A percentile compares a stretch with the other conserved stretches of the same genome.
Conservation (phyloP, 1,284 basidiomycete species). For the Naganishia sp. region DNA sequence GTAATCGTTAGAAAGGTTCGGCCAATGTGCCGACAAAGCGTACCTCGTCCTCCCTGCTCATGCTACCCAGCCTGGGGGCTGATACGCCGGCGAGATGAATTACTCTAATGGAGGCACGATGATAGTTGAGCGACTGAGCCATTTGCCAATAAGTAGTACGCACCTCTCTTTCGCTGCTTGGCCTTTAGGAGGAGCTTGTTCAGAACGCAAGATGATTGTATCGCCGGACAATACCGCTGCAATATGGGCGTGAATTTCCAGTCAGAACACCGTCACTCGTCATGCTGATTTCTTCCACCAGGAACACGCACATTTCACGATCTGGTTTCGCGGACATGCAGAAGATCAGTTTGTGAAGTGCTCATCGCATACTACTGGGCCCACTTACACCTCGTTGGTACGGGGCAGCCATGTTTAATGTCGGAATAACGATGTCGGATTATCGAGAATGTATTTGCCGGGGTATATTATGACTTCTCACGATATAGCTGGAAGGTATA, state of each 20-base stretch:
- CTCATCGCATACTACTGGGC: neutral
- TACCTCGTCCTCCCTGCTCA: conserved; percentile 82
- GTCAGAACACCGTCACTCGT: neutral
- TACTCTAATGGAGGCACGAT: conserved; percentile 55
- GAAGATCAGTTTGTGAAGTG: neutral
- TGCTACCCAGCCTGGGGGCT: conserved; percentile 77
- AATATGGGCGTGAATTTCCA: neutral
- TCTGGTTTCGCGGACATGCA: neutral
- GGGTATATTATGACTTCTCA: too few species aligned
- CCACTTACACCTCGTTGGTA: conserved; percentile 32
- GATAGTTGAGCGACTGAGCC: conserved; percentile 24
- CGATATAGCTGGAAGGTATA: neutral
- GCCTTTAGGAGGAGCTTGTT: conserved; percentile 72
- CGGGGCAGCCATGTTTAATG: conserved; percentile 23
- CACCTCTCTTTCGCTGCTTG: conserved; percentile 85
- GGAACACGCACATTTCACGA: conserved; percentile 26
- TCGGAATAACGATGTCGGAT: neutral
- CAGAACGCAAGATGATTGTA: conserved; percentile 73
- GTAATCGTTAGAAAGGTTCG: conserved; percentile 4
- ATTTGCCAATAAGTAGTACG: conserved; percentile 36
- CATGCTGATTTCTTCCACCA: neutral
- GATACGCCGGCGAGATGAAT: conserved; percentile 80
- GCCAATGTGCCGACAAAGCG: conserved; percentile 36
- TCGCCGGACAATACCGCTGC: conserved; percentile 85
- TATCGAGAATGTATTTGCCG: too few species aligned